Conservation (phyloP, 1,139 yeast species). For the Debaryomyces sp. region DNA sequence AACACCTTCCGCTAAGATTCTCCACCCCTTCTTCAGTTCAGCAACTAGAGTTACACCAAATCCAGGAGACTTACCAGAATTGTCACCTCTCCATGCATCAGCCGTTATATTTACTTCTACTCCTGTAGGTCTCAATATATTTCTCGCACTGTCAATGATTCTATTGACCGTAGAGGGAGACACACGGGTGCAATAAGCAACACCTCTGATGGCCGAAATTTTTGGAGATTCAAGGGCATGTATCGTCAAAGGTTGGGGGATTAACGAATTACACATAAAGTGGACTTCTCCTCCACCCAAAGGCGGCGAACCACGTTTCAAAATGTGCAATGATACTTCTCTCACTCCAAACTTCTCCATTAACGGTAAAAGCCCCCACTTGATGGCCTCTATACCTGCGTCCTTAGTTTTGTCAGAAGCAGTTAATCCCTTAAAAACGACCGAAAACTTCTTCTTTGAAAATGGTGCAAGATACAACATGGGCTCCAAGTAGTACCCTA, state of each 20-base stretch:
- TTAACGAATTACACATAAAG: conserved; percentile 75
- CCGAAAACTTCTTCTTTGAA: conserved; percentile 81
- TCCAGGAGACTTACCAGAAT: conserved; percentile 94
- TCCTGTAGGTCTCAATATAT: conserved; percentile 69
- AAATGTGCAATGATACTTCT: conserved; percentile 82
- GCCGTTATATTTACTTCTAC: conserved; percentile 94
- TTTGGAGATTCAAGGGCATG: conserved; percentile 81
- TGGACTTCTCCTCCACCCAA: conserved; percentile 97
- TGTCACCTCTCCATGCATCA: conserved; percentile 97
- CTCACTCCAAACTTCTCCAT: conserved; percentile 94
- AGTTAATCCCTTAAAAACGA: conserved; percentile 82
- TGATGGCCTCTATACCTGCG: conserved; percentile 85
- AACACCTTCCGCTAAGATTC: conserved; percentile 78
- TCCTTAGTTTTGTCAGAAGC: conserved; percentile 59
- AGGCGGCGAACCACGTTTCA: conserved; percentile 93
- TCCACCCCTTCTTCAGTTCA: conserved; percentile 88
- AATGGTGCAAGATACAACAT: conserved; percentile 89
- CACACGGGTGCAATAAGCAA: conserved; percentile 94
- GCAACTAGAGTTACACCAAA: conserved; percentile 92
- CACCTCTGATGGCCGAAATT: conserved; percentile 83
- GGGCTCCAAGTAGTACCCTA: conserved; percentile 91
- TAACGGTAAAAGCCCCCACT: conserved; percentile 88
- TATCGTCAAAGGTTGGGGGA: conserved; percentile 82
- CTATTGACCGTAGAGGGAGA: conserved; percentile 94
- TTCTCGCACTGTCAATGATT: conserved; percentile 83